A percentile compares a stretch with the other conserved stretches of the same genome.
These are phyloP conservation scores for Hanseniaspora pseudoguilliermondii DNA, from an alignment of 805 yeast species.

Conservation along the genomic window DNA sequence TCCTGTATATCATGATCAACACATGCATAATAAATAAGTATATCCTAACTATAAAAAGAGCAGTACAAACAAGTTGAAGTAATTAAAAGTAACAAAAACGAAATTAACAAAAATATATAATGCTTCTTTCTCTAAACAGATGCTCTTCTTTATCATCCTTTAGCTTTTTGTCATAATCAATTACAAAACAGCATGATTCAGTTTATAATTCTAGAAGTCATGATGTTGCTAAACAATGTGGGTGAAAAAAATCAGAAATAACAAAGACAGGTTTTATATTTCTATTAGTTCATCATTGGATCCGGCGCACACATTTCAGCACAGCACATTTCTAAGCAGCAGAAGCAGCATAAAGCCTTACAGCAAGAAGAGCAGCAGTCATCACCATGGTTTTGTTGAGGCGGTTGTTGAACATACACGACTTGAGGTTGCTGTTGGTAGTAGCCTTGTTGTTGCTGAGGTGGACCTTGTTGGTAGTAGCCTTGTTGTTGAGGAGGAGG, in stretches of 20 bases:
- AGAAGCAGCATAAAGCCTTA: constrained; percentile 25
- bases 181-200: neutral
- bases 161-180: neutral
- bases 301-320: constrained; percentile 14
- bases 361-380: constrained; percentile 25
- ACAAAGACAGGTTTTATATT: too few species aligned
- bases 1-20: too few species aligned
- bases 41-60: too few species aligned
- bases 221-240: neutral
- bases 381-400: constrained; percentile 16
- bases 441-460: constrained; percentile 15
- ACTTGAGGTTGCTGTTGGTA: constrained; percentile 19
- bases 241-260: neutral
- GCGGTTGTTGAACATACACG: constrained; percentile 21
- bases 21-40: too few species aligned
- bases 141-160: neutral
- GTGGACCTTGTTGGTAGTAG: constrained; percentile 19
- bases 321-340: constrained; percentile 24
- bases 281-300: neutral
- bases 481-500: constrained; percentile 19
- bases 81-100: too few species aligned
- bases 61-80: too few species aligned
- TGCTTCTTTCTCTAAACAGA: too few species aligned
- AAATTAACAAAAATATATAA: too few species aligned
- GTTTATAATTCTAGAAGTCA: neutral